These are phyloP conservation scores for Chrysoporthe deuterocubensis DNA, from an alignment of 2,329 filamentous ascomycete species.

Conservation along the genomic window DNA sequence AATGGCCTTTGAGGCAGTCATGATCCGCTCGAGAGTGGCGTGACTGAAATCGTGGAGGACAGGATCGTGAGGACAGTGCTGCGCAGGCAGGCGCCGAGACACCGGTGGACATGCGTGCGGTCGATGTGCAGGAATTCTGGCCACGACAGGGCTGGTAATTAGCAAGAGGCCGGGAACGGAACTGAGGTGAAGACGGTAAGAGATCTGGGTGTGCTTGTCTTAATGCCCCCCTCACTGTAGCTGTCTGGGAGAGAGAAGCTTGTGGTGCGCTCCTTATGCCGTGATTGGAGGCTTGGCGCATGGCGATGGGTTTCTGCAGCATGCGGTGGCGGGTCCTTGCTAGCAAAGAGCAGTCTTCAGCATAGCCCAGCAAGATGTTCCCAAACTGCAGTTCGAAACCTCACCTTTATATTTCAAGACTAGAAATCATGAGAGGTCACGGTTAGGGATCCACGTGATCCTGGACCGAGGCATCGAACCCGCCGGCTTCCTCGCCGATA, in stretches of 20 bases:
- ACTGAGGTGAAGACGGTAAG: background rate
- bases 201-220: background rate
- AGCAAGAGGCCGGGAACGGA: too few species aligned
- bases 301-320: background rate
- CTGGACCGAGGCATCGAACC: constrained; percentile 9
- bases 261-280: background rate
- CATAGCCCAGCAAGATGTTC: too few species aligned
- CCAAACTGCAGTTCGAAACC: background rate
- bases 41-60: background rate
- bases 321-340: background rate
- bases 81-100: background rate
- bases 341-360: background rate
- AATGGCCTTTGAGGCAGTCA: too few species aligned
- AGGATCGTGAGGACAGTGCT: background rate
- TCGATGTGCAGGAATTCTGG: background rate
- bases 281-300: background rate
- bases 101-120: background rate
- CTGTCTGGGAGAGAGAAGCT: background rate
- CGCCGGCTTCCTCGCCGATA: background rate
- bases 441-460: constrained; percentile 3
- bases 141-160: background rate
- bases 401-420: background rate
- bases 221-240: too few species aligned
- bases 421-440: background rate
- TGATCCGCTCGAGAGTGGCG: background rate